Conservation (phyloP, 2,329 filamentous ascomycete species). For the Penicillium nordicum region DNA sequence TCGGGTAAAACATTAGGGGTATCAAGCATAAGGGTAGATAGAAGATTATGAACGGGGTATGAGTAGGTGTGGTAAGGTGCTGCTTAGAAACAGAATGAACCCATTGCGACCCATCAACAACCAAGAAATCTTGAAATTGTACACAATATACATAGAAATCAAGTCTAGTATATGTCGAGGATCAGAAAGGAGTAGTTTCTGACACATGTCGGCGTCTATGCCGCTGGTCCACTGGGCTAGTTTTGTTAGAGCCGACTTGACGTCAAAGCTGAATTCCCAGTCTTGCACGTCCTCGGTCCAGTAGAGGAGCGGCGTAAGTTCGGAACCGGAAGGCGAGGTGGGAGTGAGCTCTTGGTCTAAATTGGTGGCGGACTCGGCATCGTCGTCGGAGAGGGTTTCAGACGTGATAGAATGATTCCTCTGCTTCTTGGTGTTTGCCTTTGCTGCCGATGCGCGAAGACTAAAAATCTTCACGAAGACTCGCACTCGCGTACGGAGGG, state of each 20-base stretch:
- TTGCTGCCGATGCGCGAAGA: constrained; percentile 10
- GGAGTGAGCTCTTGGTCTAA: neutral
- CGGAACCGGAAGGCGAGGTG: neutral
- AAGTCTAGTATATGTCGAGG: neutral
- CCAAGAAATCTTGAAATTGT: neutral
- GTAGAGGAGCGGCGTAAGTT: neutral
- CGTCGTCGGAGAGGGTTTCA: neutral
- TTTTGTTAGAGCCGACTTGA: neutral
- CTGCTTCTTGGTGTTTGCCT: neutral
- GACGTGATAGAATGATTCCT: neutral
- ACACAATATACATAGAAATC: neutral
- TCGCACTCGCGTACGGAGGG: constrained; percentile 7
- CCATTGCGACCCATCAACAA: neutral
- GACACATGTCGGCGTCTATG: neutral
- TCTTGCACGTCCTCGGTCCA: neutral
- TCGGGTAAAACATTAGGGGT: neutral
- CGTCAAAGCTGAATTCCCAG: neutral
- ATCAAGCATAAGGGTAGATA: neutral
- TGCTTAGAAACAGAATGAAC: neutral
- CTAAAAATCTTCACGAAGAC: constrained; percentile 14
- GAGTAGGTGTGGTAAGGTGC: neutral
- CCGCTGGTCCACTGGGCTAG: neutral
- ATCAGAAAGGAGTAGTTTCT: neutral
- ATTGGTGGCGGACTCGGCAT: neutral
- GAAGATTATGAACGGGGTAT: neutral